These are phyloP conservation scores for Ceratonia siliqua DNA, from an alignment of 306 rosid species.

Conservation along the genomic window DNA sequence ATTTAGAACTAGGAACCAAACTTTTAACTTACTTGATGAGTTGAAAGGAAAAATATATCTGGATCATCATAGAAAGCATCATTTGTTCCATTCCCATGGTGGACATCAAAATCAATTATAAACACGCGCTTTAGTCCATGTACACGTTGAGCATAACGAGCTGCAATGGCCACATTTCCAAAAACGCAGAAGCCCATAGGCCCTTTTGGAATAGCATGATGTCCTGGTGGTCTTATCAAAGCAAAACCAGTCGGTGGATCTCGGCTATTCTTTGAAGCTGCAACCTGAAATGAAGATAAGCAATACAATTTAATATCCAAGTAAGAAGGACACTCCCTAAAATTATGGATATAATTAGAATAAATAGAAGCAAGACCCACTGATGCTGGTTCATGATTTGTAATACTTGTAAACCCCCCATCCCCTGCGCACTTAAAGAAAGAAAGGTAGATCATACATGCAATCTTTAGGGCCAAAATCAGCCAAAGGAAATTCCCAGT, in stretches of 20 bases:
- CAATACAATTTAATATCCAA: slow-evolving; percentile 13
- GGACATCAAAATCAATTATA: slow-evolving; percentile 91
- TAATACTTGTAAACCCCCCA: slow-evolving; percentile 4
- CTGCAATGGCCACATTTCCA: slow-evolving; percentile 90
- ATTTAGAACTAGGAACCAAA: slow-evolving; percentile 15
- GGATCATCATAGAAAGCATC: slow-evolving; percentile 94
- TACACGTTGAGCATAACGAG: slow-evolving; percentile 84
- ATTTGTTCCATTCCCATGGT: slow-evolving; percentile 94
- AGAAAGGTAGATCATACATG: not conserved
- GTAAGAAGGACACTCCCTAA: not conserved
- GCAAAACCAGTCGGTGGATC: slow-evolving; percentile 87
- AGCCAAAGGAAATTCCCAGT: not conserved
- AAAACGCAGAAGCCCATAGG: slow-evolving; percentile 95
- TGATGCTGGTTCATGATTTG: not conserved
- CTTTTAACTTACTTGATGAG: slow-evolving; percentile 80
- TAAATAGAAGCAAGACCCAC: slow-evolving; percentile 20
- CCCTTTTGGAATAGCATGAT: slow-evolving; percentile 91
- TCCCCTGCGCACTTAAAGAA: not conserved
- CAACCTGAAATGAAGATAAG: slow-evolving; percentile 52
- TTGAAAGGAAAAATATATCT: slow-evolving; percentile 82
- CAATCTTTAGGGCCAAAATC: not conserved
- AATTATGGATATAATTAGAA: slow-evolving; percentile 16
- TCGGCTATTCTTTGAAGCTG: slow-evolving; percentile 58
- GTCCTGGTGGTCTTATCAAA: slow-evolving; percentile 96
- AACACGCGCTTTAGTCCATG: slow-evolving; percentile 86